Evolutionary conservation across 345 rosid genomes (phyloP), one percentile per base, ranked within the genome.

Genomic region (Eucalyptus leucophloia): DNA sequence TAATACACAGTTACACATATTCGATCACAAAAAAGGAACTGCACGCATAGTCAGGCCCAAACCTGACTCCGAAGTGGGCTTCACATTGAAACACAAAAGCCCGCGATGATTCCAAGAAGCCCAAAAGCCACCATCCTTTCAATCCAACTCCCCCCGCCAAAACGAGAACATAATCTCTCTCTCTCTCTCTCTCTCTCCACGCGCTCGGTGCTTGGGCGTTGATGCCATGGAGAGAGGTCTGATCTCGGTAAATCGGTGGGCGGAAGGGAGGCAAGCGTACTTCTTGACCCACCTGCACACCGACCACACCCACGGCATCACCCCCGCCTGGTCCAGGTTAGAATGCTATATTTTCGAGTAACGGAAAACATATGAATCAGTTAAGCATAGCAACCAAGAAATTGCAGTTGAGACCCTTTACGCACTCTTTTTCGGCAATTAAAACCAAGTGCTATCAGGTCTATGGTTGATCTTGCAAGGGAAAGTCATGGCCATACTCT

Each of bases 231-330:
- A 95, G 92, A 91, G 91, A 83, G 96, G 96, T 49, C 89, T 95
- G 88, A 92, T 97, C 88, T 95, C 96, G 85, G 96, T 95, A 86
- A 96, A 97, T 89, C 93, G 94, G 87, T 97, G 97, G 96, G 89
- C 90, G 32, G 93, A 87, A 7, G 95, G 94, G 17, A 95, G 98
- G 91, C 96, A 95, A 53, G 95, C 92, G 5, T 97, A 97, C 93
- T 96, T 97, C 93, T 87, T 95, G 88, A 95, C 97, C 15, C 96
- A 95, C 92, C 91, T 96, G 86, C 97, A 95, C 95, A 86, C 96
- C 56, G 99, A 96, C 50, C 97, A 94, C 91, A 95, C 96, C 49
- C 92, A 91, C 9, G 96, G 98, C 91, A 94, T 95, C 72, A 89
- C 93, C 91, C 89, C 94, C 50, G 40, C 82, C 17, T 96, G 99